Evolutionary conservation across 345 rosid species (phyloP).

Genomic region (Hibiscus syriacus): DNA sequence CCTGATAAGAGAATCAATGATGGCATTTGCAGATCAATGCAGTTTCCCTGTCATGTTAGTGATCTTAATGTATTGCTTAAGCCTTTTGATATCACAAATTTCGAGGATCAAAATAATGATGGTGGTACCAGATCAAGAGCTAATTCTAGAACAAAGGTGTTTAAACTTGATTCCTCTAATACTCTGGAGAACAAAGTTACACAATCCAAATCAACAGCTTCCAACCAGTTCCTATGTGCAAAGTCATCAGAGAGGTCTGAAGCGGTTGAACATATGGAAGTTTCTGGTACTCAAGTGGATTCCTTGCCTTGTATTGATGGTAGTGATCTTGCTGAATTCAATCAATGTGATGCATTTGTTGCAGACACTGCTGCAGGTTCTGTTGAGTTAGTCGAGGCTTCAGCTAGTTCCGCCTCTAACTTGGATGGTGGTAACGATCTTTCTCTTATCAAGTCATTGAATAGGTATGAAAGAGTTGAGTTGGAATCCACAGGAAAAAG

Average conservation of each 20-base stretch:
- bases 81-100: constrained; percentile 7
- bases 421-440: constrained; percentile 13
- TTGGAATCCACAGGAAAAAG: constrained; percentile 21
- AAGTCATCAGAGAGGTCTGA: constrained; percentile 7
- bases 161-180: background rate
- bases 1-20: constrained; percentile 9
- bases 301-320: constrained; percentile 8
- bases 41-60: background rate
- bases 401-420: constrained; percentile 25
- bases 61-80: background rate
- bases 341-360: constrained; percentile 12
- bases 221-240: background rate
- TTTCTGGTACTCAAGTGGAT: constrained; percentile 10
- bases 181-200: background rate
- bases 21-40: constrained; percentile 8
- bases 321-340: constrained; percentile 6
- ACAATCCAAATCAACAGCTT: background rate
- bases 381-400: constrained; percentile 12
- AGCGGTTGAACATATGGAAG: constrained; percentile 13
- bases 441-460: background rate
- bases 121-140: constrained; percentile 9
- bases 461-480: constrained; percentile 11
- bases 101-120: constrained; percentile 12
- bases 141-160: background rate
- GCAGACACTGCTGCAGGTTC: constrained; percentile 13